Base-by-base conservation (phyloP, 768 basidiomycete species). In the Pluteus cervinus region DNA sequence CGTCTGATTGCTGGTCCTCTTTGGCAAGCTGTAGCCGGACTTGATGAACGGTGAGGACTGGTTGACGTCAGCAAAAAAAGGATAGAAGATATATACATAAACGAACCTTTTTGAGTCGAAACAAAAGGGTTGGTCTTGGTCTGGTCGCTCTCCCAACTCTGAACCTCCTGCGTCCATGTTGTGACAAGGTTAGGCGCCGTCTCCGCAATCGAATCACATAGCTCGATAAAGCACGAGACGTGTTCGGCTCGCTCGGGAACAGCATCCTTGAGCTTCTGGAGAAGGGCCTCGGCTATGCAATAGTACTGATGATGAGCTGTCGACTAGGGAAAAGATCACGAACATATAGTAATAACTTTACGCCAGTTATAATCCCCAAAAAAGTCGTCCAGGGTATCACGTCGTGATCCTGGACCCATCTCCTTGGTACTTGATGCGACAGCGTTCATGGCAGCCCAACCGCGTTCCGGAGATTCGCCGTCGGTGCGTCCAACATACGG, bases 361-460 rank as follows among this genome's bases (percentile, higher is more conserved):
- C 35, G 39, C 25, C 37, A 39, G 17, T 46, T 46, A 12, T 35
- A 37, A 21, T 43, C 37, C 10, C 39, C 41, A 24, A 52, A 55
- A 0, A 49, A 44, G 4, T 62, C 58, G 25, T 65, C 54, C 2
- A 66, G 24, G 0, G 55, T 54, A n/a, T 60, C 58, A 3, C 47
- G 30, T 0, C 51, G 41, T 5, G 46, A 36, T 0, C 57, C 56
- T 1, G 56, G 51, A 0, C 53, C 55, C 62, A 62, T 66, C 22
- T 64, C 56, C 6, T 50, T 48, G 0, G 56, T 62, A 28, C 55
- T 58, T 2, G 38, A 32, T 1, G 54, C 52, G 0, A 43, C 39
- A 0, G 40, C 24, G 32, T 64, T 61, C 5, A 50, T 29, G 1
- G 33, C 41, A 0, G 58, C 29, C 65, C 62, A 65, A 2, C 40